Evolutionary conservation across 2,329 filamentous ascomycete genomes (phyloP), one percentile per base, ranked within the genome.

Genomic region (Eurotiales sp.): DNA sequence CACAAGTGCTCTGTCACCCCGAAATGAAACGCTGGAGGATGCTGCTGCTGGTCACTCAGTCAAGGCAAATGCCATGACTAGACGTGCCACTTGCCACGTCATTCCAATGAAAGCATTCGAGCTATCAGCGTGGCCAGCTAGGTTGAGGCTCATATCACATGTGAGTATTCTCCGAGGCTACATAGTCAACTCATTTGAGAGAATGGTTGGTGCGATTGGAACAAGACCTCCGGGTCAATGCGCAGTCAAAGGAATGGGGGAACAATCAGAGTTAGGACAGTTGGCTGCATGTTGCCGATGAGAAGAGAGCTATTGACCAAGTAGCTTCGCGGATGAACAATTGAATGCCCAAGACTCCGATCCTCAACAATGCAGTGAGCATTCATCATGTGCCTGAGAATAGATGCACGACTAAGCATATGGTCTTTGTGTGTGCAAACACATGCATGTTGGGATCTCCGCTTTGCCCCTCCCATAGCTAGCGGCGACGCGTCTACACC

Each of bases 321-420:
- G 29, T 22, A 49, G 37, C 46, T 34, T 17, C 27, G 21, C 37
- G 29, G 39, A 29, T 19, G 11, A 42, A 21, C 15, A 29, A 30
- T 21, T 34, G 39, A 14, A 27, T 23, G 36, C 29, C 36, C 39
- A n/a, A 50, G 45, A 49, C 45, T 49, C 46, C 46, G 40, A 49
- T 40, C 40, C 40, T 34, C 32, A 37, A 19, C 3, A 45, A 36
- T 49, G 32, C 51, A 53, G 46, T 25, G 25, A 46, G 23, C 17
- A 17, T 12, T 29, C 29, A 53, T 53, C 51, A 53, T 48, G 51
- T 53, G 51, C 41, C 41, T 44, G 40, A 17, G 19, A 37, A 40
- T 32, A 36, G 23, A 39, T 53, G 46, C 45, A 48, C 32, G 23
- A 41, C 17, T 11, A 40, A 22, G 17, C 17, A 37, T 25, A 23